Percentiles rank a stretch among this genome's conserved stretches.
phyloP scores from a whole-genome alignment of 345 rosid species.

The Euphorbia tirucalli region DNA sequence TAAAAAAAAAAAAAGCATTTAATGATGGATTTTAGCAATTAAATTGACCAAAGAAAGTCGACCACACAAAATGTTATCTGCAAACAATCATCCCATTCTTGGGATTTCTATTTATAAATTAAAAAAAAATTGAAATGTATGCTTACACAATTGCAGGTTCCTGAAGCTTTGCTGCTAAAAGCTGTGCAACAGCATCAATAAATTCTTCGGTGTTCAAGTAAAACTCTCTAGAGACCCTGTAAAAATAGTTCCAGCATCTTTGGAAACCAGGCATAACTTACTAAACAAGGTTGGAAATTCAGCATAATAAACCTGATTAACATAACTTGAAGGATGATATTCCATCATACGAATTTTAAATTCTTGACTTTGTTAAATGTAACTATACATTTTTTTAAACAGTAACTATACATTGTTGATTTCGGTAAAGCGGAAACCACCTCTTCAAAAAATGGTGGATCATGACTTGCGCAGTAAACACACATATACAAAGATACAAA shows the following conservation, averaged over 20 bases:
- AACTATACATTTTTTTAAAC: no score
- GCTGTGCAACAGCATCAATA: constrained; percentile 69
- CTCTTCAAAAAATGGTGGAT: no score
- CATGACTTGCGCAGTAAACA: no score
- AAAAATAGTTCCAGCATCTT: constrained; percentile 3
- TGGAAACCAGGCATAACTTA: background rate
- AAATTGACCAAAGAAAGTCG: background rate
- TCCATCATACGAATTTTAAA: no score
- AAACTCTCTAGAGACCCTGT: constrained; percentile 72
- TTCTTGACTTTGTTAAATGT: no score
- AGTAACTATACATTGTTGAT: no score
- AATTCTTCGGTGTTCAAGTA: constrained; percentile 85
- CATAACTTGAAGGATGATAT: no score
- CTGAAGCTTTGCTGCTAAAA: constrained; percentile 50
- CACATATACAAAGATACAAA: no score
- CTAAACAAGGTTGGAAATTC: background rate
- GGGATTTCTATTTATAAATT: background rate
- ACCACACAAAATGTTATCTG: background rate
- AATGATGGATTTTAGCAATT: background rate
- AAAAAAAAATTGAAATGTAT: background rate
- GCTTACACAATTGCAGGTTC: constrained; percentile 40
- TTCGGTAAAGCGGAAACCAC: no score
- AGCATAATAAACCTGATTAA: no score
- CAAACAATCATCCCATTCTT: background rate
- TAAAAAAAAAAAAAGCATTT: background rate